These are phyloP conservation scores for Eucommia ulmoides DNA, from an alignment of 257 asterid genomes.

Conservation along the genomic window DNA sequence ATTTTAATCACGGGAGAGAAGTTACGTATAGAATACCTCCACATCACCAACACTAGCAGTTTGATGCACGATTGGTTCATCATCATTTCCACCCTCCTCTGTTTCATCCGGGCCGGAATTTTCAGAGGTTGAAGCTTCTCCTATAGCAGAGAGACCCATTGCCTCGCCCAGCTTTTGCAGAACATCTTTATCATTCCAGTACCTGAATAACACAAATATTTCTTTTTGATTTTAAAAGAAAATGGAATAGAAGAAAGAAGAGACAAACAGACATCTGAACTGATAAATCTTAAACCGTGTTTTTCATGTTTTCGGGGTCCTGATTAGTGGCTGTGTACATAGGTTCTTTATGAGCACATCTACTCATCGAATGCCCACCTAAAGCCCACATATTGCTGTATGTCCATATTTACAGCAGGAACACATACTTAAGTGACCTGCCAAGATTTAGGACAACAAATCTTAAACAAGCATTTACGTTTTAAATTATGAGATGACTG, in stretches of 20 bases:
- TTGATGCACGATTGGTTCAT: constrained; percentile 78
- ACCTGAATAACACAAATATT: constrained; percentile 29
- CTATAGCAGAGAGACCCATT: constrained; percentile 78
- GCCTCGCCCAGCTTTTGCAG: constrained; percentile 88
- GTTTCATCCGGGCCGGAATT: constrained; percentile 54
- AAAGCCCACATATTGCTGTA: not conserved
- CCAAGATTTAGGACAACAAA: not conserved
- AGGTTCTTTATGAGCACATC: not conserved
- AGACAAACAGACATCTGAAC: too few species aligned
- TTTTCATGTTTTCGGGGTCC: too few species aligned
- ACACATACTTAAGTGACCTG: not conserved
- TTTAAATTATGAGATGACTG: not conserved
- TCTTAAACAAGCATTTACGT: not conserved
- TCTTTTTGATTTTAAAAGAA: too few species aligned
- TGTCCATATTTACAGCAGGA: not conserved
- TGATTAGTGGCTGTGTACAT: not conserved
- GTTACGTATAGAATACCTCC: constrained; percentile 33
- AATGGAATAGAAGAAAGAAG: too few species aligned
- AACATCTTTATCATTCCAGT: constrained; percentile 84
- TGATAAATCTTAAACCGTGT: too few species aligned
- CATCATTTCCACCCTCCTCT: constrained; percentile 64
- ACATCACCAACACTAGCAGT: constrained; percentile 83
- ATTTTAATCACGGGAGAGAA: not conserved
- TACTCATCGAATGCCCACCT: not conserved
- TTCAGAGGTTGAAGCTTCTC: constrained; percentile 51